Evolutionary conservation across 1,139 yeast genomes (phyloP).

Genomic region (Magnusiomyces suaveolens): DNA sequence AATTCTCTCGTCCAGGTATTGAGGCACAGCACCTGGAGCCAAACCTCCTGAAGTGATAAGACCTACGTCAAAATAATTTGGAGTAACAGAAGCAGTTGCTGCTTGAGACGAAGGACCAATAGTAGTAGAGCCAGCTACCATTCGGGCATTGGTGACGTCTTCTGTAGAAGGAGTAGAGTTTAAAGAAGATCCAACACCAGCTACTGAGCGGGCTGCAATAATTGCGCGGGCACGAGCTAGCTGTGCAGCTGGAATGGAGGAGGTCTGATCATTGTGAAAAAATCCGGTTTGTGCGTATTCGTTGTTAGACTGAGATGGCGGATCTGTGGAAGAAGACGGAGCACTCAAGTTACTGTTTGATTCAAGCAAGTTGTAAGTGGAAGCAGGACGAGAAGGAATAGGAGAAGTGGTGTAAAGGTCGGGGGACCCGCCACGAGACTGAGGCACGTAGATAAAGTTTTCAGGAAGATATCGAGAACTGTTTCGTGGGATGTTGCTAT

Average conservation of each 20-base stretch:
- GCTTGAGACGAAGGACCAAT: constrained; percentile 6
- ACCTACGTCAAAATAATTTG: constrained; percentile 23
- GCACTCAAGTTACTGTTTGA: not conserved
- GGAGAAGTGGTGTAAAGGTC: not conserved
- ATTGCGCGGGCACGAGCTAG: not conserved
- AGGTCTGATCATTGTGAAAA: not conserved
- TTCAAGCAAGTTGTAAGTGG: not conserved
- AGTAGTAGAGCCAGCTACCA: not conserved
- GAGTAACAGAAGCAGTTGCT: constrained; percentile 11
- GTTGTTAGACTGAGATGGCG: not conserved
- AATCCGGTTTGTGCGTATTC: too few species aligned
- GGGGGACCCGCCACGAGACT: not conserved
- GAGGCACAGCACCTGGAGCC: constrained; percentile 25
- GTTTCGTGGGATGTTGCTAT: not conserved
- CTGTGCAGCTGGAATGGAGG: not conserved
- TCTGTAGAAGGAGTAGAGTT: not conserved
- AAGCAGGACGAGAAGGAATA: not conserved
- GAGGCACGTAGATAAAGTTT: not conserved
- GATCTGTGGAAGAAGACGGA: not conserved
- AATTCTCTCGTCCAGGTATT: constrained; percentile 5
- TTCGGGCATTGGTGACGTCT: not conserved
- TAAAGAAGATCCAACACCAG: not conserved
- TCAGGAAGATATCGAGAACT: not conserved
- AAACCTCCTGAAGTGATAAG: constrained; percentile 25
- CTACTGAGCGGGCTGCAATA: not conserved